Evolutionary conservation across 1,139 yeast genomes (phyloP).

Genomic region (Blastobotrys illinoisensis): DNA sequence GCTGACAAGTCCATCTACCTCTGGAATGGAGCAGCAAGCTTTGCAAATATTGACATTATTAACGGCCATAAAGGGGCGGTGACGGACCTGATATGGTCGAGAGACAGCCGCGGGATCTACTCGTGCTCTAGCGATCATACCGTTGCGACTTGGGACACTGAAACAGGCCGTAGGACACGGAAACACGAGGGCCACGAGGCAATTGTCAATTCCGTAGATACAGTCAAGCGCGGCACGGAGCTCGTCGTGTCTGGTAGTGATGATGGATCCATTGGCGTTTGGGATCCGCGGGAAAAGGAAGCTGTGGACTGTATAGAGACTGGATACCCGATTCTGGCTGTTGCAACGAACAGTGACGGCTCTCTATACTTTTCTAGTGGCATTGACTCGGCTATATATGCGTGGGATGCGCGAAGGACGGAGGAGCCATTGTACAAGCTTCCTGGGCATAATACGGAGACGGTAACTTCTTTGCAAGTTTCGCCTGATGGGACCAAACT

Average conservation of each 20-base stretch:
- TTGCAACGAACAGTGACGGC: conserved; percentile 40
- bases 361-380: conserved; percentile 53
- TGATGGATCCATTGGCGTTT: conserved; percentile 50
- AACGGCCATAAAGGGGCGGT: conserved; percentile 50
- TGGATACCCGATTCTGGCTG: conserved; percentile 55
- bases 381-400: conserved; percentile 56
- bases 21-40: conserved; percentile 39
- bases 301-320: conserved; percentile 39
- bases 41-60: conserved; percentile 40
- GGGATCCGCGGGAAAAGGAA: conserved; percentile 58
- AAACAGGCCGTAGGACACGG: conserved; percentile 49
- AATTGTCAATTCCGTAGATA: conserved; percentile 52
- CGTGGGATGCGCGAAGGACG: conserved; percentile 45
- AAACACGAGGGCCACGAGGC: conserved; percentile 49
- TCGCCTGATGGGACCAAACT: conserved; percentile 46
- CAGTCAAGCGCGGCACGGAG: conserved; percentile 31
- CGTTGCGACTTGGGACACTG: conserved; percentile 50
- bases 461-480: conserved; percentile 50
- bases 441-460: conserved; percentile 41
- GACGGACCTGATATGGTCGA: conserved; percentile 43
- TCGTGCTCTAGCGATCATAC: conserved; percentile 47
- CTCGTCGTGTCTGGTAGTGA: conserved; percentile 55
- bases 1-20: conserved; percentile 32
- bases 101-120: conserved; percentile 37
- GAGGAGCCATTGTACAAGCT: conserved; percentile 40